Evolutionary conservation across 257 asterid species (phyloP), one percentile per base, ranked within the genome.

Genomic region (Solanum gracilifrons): DNA sequence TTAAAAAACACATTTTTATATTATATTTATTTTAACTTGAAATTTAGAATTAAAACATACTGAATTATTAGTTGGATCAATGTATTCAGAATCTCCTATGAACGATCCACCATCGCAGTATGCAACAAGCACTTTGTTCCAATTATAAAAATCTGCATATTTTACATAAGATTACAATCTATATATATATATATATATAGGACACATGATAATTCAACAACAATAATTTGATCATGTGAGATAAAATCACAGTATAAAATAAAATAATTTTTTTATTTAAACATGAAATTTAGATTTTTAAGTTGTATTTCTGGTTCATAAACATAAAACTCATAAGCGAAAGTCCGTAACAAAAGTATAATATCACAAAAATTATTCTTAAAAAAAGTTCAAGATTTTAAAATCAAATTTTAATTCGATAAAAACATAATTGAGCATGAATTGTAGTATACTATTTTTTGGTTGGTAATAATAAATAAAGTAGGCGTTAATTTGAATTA

Each of bases 91-190:
- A 16, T 82, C 86, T 41, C 86, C 86, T 0, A 33, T 29, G 16
- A 82, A 82, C 16, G 86, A 48, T 82, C 64, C 62, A 13, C 86
- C 86, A 48, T 82, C 86, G 18, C 86, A 82, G 86, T 82, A 82
- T 16, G 39, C 41, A 41, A 82, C 21, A 18, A 82, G 1, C n/a
- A 82, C 71, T 46, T 82, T 82, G 35, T 82, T 82, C 86, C 86
- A 82, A 41, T 51, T 60, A 23, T 46, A 82, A 60, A 82, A 82
- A 18, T 73, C 82, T 73, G 46, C 48, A 73, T 72, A 18, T 72
- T 72, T 18, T 33, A 72, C 43, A 72, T 25, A 43, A 72, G 13
- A 33, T 64, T 64, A 71, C 21, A 73, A 33, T 33, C 48, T 51
- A 20, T 51, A 16, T 51, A 13, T 15, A 71, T 13, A 29, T 46